A percentile compares a stretch with the other conserved stretches of the same genome.
Conservation (phyloP, 2,329 filamentous ascomycete genomes). For the Fusarium solani-melongenae region DNA sequence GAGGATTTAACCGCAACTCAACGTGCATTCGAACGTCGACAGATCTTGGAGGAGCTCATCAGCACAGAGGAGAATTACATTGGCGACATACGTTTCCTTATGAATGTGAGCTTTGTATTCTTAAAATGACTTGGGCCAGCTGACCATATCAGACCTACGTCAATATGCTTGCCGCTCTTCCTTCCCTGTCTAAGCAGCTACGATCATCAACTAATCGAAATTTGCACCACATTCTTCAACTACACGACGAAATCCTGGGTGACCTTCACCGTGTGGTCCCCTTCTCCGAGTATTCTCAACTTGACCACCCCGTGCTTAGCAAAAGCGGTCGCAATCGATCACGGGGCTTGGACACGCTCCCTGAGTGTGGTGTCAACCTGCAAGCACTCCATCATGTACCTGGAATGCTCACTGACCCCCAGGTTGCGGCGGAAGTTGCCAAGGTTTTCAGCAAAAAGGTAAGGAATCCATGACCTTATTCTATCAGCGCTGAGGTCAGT, state of each 20-base stretch:
- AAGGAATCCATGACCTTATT: constrained; percentile 21
- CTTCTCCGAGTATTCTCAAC: constrained; percentile 70
- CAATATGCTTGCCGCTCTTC: constrained; percentile 78
- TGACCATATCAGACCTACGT: constrained; percentile 72
- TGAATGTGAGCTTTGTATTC: constrained; percentile 71
- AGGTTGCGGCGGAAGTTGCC: constrained; percentile 69
- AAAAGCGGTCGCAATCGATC: constrained; percentile 56
- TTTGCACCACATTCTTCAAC: constrained; percentile 79
- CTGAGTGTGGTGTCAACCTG: constrained; percentile 52
- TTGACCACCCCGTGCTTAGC: constrained; percentile 26
- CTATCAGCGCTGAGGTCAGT: neutral
- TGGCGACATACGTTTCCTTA: constrained; percentile 84
- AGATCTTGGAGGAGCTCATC: constrained; percentile 86
- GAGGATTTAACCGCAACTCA: constrained; percentile 77
- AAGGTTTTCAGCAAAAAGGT: constrained; percentile 71
- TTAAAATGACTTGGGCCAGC: neutral
- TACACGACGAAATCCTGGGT: constrained; percentile 84
- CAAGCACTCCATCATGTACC: constrained; percentile 59
- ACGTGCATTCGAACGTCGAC: constrained; percentile 79
- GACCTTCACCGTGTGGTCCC: constrained; percentile 79
- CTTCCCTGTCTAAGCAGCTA: constrained; percentile 71
- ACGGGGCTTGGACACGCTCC: constrained; percentile 60
- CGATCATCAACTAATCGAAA: constrained; percentile 82
- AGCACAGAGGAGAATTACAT: constrained; percentile 90
- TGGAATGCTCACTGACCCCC: constrained; percentile 67